A percentile compares a stretch with the other conserved stretches of the same genome.
phyloP scores from a whole-genome alignment of 495 filamentous ascomycete genomes.

The Aspergillus bertholletiae region DNA sequence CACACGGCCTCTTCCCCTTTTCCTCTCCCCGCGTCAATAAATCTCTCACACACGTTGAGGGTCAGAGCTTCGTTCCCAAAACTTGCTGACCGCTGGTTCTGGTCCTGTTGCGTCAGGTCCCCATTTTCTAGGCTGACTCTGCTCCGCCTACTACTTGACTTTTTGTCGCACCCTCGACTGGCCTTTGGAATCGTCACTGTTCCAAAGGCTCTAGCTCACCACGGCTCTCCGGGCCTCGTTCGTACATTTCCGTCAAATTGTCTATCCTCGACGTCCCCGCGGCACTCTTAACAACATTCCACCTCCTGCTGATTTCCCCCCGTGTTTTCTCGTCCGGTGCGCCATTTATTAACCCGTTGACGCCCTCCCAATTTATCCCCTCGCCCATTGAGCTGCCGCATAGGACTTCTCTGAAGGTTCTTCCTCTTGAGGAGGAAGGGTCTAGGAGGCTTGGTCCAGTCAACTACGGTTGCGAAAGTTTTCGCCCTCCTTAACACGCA shows the following conservation, averaged over 20 bases:
- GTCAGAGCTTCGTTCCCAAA: neutral
- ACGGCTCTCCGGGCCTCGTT: slow-evolving; percentile 70
- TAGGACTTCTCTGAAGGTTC: slow-evolving; percentile 93
- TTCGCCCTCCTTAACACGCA: slow-evolving; percentile 83
- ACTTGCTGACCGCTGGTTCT: slow-evolving; percentile 14
- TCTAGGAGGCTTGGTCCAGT: slow-evolving; percentile 85
- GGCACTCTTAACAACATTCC: slow-evolving; percentile 67
- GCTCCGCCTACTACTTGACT: slow-evolving; percentile 9
- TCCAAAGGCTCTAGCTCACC: slow-evolving; percentile 61
- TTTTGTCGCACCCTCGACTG: slow-evolving; percentile 9
- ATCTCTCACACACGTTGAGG: slow-evolving; percentile 16
- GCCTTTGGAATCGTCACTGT: slow-evolving; percentile 56
- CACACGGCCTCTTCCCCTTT: slow-evolving; percentile 5
- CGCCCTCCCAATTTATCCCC: slow-evolving; percentile 52
- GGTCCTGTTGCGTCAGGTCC: slow-evolving; percentile 5
- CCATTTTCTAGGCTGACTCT: neutral
- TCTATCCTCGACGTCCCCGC: slow-evolving; percentile 52
- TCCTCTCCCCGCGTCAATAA: slow-evolving; percentile 13
- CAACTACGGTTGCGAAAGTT: slow-evolving; percentile 78
- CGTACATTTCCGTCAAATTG: slow-evolving; percentile 77
- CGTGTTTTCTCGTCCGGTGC: slow-evolving; percentile 52
- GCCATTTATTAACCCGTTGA: slow-evolving; percentile 47
- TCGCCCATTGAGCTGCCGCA: slow-evolving; percentile 88
- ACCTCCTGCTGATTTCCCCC: slow-evolving; percentile 64
- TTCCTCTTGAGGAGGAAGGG: slow-evolving; percentile 95